Evolutionary conservation across 2,329 filamentous ascomycete species (phyloP).

Genomic region (Blastomyces silverae): DNA sequence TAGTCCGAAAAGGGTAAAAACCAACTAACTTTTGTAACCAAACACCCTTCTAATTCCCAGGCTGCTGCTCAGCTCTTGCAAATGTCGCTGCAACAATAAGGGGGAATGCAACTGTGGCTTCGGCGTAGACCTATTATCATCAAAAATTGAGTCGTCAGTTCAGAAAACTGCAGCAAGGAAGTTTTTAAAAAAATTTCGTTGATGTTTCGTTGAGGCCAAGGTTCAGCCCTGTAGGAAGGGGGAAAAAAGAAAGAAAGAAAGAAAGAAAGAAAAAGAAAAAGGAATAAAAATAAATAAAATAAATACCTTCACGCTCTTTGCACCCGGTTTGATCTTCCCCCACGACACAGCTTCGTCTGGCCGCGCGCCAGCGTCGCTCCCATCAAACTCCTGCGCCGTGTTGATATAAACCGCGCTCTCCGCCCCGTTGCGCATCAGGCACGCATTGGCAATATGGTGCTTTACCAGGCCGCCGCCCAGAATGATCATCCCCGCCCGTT

Average conservation of each 20-base stretch:
- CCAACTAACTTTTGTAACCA: background rate
- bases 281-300: background rate
- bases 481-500: conserved; percentile 89
- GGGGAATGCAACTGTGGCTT: conserved; percentile 61
- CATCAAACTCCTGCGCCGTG: conserved; percentile 94
- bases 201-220: too few relatives aligned
- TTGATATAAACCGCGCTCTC: conserved; percentile 98
- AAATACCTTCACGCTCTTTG: conserved; percentile 78
- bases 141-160: background rate
- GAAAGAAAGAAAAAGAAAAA: background rate
- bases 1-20: background rate
- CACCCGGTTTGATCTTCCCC: conserved; percentile 93
- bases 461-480: conserved; percentile 93
- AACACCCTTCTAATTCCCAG: background rate
- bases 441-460: conserved; percentile 97
- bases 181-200: background rate
- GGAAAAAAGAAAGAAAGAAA: too few relatives aligned
- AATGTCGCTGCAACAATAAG: conserved; percentile 62
- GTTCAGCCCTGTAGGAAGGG: too few relatives aligned
- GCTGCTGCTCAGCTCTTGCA: conserved; percentile 39
- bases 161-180: background rate
- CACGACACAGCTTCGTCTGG: conserved; percentile 97
- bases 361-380: conserved; percentile 87
- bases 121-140: conserved; percentile 50
- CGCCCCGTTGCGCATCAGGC: conserved; percentile 93